phyloP scores from a whole-genome alignment of 305 asterid species.

The Fraxinus latifolia region DNA sequence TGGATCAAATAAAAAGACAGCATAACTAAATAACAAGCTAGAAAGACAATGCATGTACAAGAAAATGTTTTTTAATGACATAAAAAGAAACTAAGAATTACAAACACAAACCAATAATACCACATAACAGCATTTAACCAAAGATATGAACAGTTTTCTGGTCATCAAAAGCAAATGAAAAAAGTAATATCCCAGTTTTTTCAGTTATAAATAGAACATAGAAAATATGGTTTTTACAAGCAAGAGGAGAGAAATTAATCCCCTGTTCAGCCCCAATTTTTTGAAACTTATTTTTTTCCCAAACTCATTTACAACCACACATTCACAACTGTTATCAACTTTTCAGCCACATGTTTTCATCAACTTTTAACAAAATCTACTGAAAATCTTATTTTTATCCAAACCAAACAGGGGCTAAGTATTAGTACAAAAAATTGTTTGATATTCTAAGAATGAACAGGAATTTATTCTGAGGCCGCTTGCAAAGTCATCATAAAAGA shows the following conservation, averaged over 20 bases:
- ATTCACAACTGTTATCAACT: not conserved
- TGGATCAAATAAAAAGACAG: not conserved
- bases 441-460: not conserved
- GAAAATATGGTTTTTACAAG: not conserved
- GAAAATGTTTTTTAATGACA: not conserved
- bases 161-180: not conserved
- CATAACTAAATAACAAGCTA: not conserved
- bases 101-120: not conserved
- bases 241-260: not conserved
- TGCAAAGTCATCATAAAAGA: not conserved
- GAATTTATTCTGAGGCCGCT: not conserved
- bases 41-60: not conserved
- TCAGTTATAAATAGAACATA: not conserved
- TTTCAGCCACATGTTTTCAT: not conserved
- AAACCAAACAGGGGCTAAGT: not conserved
- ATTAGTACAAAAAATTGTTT: not conserved
- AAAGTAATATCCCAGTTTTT: not conserved
- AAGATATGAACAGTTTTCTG: not conserved
- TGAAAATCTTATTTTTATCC: not conserved
- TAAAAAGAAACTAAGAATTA: not conserved
- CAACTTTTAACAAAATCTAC: no score
- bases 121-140: not conserved
- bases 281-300: no score
- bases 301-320: not conserved
- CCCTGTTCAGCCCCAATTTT: not conserved